phyloP scores from a whole-genome alignment of 2,329 filamentous ascomycete genomes.

The Verticillium klebahnii region DNA sequence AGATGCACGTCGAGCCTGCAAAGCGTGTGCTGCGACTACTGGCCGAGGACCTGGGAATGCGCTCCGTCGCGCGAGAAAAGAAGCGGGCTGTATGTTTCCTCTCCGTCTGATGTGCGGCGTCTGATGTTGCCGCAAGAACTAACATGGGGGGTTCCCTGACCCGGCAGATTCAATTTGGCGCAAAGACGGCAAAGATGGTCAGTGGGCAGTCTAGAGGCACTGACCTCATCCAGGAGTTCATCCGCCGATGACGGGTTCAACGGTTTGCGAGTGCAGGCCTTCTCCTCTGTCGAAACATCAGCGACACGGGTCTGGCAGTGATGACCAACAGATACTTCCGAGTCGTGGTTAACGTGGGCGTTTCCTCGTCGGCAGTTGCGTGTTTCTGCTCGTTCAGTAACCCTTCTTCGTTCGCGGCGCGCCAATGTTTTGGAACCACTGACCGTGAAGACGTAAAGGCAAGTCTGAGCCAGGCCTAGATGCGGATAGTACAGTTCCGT shows the following conservation, averaged over 20 bases:
- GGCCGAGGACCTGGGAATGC: constrained; percentile 70
- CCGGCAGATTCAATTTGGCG: constrained; percentile 72
- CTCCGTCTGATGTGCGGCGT: not conserved
- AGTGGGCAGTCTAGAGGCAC: constrained; percentile 65
- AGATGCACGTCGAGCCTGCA: constrained; percentile 59
- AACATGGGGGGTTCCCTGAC: not conserved
- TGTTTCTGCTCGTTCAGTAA: constrained; percentile 44
- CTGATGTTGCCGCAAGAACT: constrained; percentile 1
- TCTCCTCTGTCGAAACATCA: not conserved
- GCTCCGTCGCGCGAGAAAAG: constrained; percentile 72
- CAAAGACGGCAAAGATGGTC: constrained; percentile 80
- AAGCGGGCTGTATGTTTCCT: constrained; percentile 70
- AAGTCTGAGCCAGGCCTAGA: constrained; percentile 53
- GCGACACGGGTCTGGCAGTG: constrained; percentile 41
- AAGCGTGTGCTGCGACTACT: constrained; percentile 79
- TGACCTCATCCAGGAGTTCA: constrained; percentile 37
- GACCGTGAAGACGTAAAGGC: constrained; percentile 55
- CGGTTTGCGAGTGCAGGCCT: constrained; percentile 3
- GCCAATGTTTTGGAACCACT: constrained; percentile 18
- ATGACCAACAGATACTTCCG: constrained; percentile 77
- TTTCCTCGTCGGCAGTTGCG: constrained; percentile 27
- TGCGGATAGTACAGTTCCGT: not conserved
- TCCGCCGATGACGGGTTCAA: constrained; percentile 7
- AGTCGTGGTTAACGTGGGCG: constrained; percentile 35
- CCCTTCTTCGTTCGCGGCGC: constrained; percentile 28